These are phyloP conservation scores for Cyclotella sp. DNA, from an alignment of 108 stramenopile species.

Conservation along the genomic window DNA sequence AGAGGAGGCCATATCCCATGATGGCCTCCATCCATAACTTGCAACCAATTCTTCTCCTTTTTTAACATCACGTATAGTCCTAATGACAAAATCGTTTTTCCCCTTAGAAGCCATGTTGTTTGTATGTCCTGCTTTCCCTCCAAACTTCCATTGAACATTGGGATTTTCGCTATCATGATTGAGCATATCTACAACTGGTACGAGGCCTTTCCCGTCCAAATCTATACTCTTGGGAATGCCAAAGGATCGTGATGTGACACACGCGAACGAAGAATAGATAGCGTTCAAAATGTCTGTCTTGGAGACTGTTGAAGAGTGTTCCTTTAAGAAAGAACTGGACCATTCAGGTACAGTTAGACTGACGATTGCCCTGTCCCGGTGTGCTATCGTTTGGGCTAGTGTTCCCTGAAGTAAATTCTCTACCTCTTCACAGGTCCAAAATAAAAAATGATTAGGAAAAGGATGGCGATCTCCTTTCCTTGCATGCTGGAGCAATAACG, in stretches of 20 bases:
- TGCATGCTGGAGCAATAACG: constrained; percentile 26
- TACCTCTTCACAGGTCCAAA: constrained; percentile 51
- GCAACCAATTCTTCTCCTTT: constrained; percentile 45
- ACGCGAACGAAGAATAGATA: constrained; percentile 44
- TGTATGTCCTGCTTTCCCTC: constrained; percentile 30
- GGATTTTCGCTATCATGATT: constrained; percentile 53
- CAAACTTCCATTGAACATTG: constrained; percentile 53
- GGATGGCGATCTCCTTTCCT: constrained; percentile 31
- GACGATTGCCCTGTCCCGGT: constrained; percentile 43
- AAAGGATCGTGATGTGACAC: constrained; percentile 48
- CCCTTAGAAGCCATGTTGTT: constrained; percentile 30
- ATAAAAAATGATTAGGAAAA: constrained; percentile 54
- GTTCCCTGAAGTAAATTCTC: constrained; percentile 40
- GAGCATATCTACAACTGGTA: constrained; percentile 52
- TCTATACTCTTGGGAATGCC: constrained; percentile 45
- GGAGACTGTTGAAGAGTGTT: constrained; percentile 25
- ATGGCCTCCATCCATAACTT: constrained; percentile 53
- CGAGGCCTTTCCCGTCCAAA: constrained; percentile 43
- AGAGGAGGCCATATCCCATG: constrained; percentile 48
- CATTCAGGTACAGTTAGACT: constrained; percentile 46
- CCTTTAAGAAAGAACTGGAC: constrained; percentile 42
- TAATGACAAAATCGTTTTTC: constrained; percentile 44
- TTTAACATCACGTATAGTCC: constrained; percentile 34
- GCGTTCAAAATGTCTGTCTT: constrained; percentile 41
- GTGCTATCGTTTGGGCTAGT: constrained; percentile 50